phyloP scores from a whole-genome alignment of 1,284 basidiomycete species.

The Afroboletus lepidellus region DNA sequence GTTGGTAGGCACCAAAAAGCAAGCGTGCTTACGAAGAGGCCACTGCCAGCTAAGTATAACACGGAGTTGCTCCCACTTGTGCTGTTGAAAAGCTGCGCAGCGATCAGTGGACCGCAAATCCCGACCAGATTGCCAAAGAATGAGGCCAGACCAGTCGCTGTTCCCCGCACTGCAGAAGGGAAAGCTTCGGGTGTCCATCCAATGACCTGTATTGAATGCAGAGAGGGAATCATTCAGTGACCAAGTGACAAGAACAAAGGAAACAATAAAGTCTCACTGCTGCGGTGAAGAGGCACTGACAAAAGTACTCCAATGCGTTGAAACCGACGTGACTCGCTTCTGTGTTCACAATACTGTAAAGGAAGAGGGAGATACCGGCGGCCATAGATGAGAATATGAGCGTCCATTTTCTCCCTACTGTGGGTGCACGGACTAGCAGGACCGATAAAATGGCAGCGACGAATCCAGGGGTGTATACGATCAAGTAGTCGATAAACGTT shows the following conservation, averaged over 20 bases:
- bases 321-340: constrained; percentile 16
- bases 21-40: constrained; percentile 11
- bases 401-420: constrained; percentile 20
- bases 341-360: constrained; percentile 17
- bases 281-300: constrained; percentile 14
- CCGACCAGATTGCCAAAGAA: constrained; percentile 6
- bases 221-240: no score
- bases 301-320: constrained; percentile 16
- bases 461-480: constrained; percentile 13
- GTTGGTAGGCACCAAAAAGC: constrained; percentile 8
- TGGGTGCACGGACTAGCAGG: constrained; percentile 17
- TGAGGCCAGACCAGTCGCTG: constrained; percentile 11
- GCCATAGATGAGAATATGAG: constrained; percentile 14
- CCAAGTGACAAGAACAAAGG: background rate
- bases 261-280: background rate
- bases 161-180: constrained; percentile 16
- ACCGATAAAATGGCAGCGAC: constrained; percentile 4
- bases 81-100: constrained; percentile 6
- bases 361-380: constrained; percentile 9
- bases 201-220: constrained; percentile 1
- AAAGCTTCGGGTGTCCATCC: constrained; percentile 24
- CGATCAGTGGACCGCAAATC: constrained; percentile 10
- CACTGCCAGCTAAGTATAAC: constrained; percentile 15
- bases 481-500: background rate
- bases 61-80: constrained; percentile 11